Base-by-base conservation (phyloP, 352 stramenopile species). In the Phytophthora kernoviae region DNA sequence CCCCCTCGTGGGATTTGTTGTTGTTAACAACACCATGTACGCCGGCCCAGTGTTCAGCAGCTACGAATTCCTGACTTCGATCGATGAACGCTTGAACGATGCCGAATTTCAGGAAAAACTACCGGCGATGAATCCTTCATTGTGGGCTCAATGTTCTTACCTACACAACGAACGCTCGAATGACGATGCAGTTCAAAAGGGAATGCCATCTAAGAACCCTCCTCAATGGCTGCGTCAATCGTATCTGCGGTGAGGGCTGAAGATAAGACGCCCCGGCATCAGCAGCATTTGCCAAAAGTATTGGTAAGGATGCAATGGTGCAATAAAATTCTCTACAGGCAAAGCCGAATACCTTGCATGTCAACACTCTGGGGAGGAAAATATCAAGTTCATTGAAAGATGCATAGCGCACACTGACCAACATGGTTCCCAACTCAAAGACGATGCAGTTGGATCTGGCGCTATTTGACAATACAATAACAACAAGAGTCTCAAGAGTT, bases 11-110 rank as follows among this genome's bases (percentile, higher is more conserved):
- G 57, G 48, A 6, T 54, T 49, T 44, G 53, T 65, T 26, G 36
- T 64, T 39, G 56, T 64, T 2, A 43, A 63, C 40, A 36, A 47
- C 1, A 27, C 49, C 44, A 58, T 58, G 56, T 51, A 62, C 37
- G 45, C 45, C 22, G 44, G 44, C 10, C 55, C 56, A 5, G 20
- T 71, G 17, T 59, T 58, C 32, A 65, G 36, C 39, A 64, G 57
- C 32, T 64, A 57, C 27, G 55, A 63, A 32, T 57, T 63, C 12
- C n/a, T 45, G 39, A 56, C 45, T 6, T 44, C 37, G 7, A 37
- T 62, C 17, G 39, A 56, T 27, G n/a, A 63, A 9, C 55, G 55
- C 32, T 30, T 56, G 46, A 58, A 41, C 8, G 45, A 63, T 22
- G 5, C 54, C 11, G 55, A 57, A 15, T 63, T 64, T 34, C 2